These are phyloP conservation scores for Botrytis pseudocinerea DNA, from an alignment of 2,329 filamentous ascomycete genomes.

Conservation along the genomic window DNA sequence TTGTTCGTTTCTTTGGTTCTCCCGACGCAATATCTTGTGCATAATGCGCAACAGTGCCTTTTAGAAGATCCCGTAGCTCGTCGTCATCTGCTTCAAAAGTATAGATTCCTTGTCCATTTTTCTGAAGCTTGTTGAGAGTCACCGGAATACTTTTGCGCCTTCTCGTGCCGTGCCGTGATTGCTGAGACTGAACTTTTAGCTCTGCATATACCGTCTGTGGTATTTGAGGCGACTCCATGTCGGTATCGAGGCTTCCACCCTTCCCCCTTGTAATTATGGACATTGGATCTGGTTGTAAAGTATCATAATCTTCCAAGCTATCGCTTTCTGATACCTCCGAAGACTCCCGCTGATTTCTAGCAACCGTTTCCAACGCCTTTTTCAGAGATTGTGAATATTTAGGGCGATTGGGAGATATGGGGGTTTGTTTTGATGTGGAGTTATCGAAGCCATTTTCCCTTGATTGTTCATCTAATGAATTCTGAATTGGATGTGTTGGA, in stretches of 20 bases:
- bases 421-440: constrained; percentile 26
- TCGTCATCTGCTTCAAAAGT: constrained; percentile 37
- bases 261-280: constrained; percentile 39
- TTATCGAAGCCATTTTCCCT: constrained; percentile 31
- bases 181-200: constrained; percentile 25
- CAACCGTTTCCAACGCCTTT: constrained; percentile 31
- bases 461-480: constrained; percentile 31
- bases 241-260: constrained; percentile 40
- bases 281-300: constrained; percentile 34
- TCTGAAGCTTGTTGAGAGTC: constrained; percentile 35
- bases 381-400: constrained; percentile 35
- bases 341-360: constrained; percentile 21
- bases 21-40: constrained; percentile 33
- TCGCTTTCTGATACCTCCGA: constrained; percentile 32
- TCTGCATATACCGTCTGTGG: constrained; percentile 31
- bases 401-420: constrained; percentile 20
- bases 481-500: constrained; percentile 3
- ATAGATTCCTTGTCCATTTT: constrained; percentile 35
- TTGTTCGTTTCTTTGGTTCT: constrained; percentile 34
- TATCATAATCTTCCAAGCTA: constrained; percentile 40
- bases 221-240: constrained; percentile 26
- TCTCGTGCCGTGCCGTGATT: constrained; percentile 23
- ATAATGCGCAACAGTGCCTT: constrained; percentile 32
- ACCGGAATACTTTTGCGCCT: constrained; percentile 37
- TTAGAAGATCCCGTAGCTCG: constrained; percentile 36